phyloP scores from a whole-genome alignment of 768 basidiomycete genomes.

The Butyriboletus loyo region DNA sequence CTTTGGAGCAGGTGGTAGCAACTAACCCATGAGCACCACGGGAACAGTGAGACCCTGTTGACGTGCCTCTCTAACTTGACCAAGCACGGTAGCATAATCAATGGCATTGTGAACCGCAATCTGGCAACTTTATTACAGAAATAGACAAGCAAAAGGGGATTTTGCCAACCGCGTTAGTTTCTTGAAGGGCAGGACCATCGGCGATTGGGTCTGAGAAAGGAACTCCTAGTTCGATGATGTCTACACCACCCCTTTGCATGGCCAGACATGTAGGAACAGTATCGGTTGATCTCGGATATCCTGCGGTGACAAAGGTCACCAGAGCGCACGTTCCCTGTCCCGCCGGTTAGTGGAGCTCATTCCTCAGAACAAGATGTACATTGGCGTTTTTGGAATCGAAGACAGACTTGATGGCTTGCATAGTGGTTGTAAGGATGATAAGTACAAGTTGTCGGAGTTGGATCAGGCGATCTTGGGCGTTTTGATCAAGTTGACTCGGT shows the following conservation, averaged over 20 bases:
- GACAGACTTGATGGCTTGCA: conserved; percentile 30
- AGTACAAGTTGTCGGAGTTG: conserved; percentile 4
- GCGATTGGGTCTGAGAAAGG: conserved; percentile 84
- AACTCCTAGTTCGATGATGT: conserved; percentile 93
- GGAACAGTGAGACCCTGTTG: conserved; percentile 79
- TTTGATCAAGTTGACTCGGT: background rate
- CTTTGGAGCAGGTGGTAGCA: background rate
- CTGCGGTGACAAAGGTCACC: conserved; percentile 92
- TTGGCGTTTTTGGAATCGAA: conserved; percentile 25
- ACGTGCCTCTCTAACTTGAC: conserved; percentile 74
- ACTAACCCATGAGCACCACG: conserved; percentile 48
- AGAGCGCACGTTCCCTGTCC: conserved; percentile 49
- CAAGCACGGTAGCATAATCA: conserved; percentile 73
- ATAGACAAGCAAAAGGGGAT: background rate
- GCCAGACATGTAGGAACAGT: conserved; percentile 88
- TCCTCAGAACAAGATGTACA: conserved; percentile 1
- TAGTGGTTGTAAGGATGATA: background rate
- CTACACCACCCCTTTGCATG: conserved; percentile 90
- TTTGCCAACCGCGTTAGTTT: conserved; percentile 71
- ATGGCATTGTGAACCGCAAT: conserved; percentile 80
- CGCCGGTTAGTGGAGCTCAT: conserved; percentile 2
- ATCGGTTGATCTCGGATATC: conserved; percentile 74
- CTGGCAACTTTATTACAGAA: conserved; percentile 39
- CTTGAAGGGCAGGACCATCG: conserved; percentile 92
- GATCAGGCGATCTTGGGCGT: too few relatives aligned